Evolutionary conservation across 805 yeast species (phyloP).

Genomic region (Kuraishia piskuri): DNA sequence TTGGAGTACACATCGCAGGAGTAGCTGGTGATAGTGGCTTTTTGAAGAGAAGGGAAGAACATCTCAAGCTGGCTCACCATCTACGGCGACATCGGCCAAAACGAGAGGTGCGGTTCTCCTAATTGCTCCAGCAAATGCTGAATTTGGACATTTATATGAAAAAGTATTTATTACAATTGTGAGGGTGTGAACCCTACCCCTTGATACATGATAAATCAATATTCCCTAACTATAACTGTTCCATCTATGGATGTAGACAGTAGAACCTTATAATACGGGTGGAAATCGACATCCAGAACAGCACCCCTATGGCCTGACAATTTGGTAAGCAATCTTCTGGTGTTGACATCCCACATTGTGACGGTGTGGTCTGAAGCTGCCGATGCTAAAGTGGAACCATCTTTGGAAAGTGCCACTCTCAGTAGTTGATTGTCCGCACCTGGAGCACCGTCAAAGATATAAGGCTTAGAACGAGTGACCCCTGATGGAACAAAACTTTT

Average conservation of each 20-base stretch:
- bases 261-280: conserved; percentile 31
- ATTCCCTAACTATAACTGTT: conserved; percentile 37
- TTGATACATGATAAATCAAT: conserved; percentile 8
- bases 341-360: conserved; percentile 51
- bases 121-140: no score
- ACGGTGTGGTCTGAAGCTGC: conserved; percentile 58
- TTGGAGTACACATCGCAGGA: not conserved
- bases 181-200: not conserved
- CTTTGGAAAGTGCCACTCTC: conserved; percentile 36
- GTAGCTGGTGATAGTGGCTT: not conserved
- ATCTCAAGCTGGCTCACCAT: not conserved
- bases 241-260: conserved; percentile 51
- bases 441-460: conserved; percentile 50
- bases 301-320: conserved; percentile 54
- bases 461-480: conserved; percentile 32
- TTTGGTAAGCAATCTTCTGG: conserved; percentile 38
- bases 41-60: not conserved
- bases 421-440: conserved; percentile 43
- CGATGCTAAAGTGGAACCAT: conserved; percentile 33
- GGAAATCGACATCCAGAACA: conserved; percentile 52
- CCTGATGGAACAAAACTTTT: conserved; percentile 31
- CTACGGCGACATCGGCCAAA: not conserved
- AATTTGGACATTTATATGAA: not conserved
- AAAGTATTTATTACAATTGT: not conserved
- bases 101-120: not conserved